Conservation (phyloP, 305 asterid species). For the Fraxinus ornus region DNA sequence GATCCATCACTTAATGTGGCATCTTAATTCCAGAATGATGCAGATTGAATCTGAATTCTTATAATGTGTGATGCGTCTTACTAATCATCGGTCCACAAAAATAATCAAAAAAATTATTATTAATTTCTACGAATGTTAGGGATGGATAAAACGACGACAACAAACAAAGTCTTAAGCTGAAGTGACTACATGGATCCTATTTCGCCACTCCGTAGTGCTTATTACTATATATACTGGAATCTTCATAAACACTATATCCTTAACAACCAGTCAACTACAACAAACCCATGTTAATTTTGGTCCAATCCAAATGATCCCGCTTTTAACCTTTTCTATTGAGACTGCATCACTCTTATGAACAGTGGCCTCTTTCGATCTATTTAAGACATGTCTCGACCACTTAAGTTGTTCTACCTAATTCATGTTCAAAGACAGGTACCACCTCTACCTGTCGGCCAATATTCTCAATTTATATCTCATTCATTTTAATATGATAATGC, state of each 20-base stretch:
- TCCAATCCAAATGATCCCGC: not conserved
- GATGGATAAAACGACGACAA: not conserved
- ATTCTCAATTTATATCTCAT: not conserved
- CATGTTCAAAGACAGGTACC: not conserved
- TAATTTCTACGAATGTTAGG: not conserved
- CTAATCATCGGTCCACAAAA: not conserved
- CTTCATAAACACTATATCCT: not conserved
- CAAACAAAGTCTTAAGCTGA: not conserved
- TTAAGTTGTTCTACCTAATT: not conserved
- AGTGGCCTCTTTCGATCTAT: not conserved
- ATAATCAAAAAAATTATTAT: not conserved
- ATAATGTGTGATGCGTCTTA: not conserved
- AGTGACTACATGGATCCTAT: not conserved
- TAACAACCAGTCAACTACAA: not conserved
- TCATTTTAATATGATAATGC: not conserved
- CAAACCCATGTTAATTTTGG: not conserved
- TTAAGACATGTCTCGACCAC: not conserved
- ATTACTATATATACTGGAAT: not conserved
- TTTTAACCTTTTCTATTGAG: not conserved
- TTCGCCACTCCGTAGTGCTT: not conserved
- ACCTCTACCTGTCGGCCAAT: not conserved
- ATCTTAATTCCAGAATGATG: not conserved
- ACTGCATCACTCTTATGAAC: not conserved
- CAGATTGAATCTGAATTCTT: constrained; percentile 3
- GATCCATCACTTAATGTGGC: not conserved